Base-by-base conservation (phyloP, 2,329 filamentous ascomycete species). In the Aspergillus spinulosporus region DNA sequence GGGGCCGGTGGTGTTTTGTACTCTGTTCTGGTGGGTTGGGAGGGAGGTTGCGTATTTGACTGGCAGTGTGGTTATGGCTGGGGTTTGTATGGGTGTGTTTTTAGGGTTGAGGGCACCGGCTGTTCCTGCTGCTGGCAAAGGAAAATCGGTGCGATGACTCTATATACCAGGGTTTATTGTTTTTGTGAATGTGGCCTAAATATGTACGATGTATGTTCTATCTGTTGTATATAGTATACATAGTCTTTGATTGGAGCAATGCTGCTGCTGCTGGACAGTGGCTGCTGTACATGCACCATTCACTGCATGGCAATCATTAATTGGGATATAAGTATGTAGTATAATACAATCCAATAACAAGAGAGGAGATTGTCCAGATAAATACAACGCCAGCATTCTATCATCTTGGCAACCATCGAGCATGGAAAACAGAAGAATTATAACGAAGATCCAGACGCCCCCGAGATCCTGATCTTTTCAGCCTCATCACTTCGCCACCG, bases 1-100 rank as follows among this genome's bases (percentile, higher is more conserved):
- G 8, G 94, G 94, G 0, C 94, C 94, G 0, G 73, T 99, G 3
- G 76, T 96, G 36, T 99, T 99, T 71, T 97, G 94, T 60, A 91
- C 90, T 48, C 80, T 99, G 54, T 99, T 99, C 77, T 99, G 94
- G 94, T 99, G 94, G 94, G 92, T 91, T 5, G 94, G 94, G 0
- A 81, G 94, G 46, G 88, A 95, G 69, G 82, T 86, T 8, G 94
- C 94, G 2, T 99, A 97, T 73, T 81, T 80, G 1, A 81, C 91
- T 65, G 94, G 94, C 3, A 89, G 90, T 0, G 80, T 84, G 9
- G 92, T 91, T 4, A 96, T 97, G 78, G 74, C 89, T 4, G 84
- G 80, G 1, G 92, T 97, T 8, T 82, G 83, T 44, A 81, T 80
- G 8, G 74, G 91, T 26, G 90, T 88, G 0, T 88, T 96, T 70